These are phyloP conservation scores for Yamadazyma buinensis DNA, from an alignment of 1,139 yeast genomes.

Conservation along the genomic window DNA sequence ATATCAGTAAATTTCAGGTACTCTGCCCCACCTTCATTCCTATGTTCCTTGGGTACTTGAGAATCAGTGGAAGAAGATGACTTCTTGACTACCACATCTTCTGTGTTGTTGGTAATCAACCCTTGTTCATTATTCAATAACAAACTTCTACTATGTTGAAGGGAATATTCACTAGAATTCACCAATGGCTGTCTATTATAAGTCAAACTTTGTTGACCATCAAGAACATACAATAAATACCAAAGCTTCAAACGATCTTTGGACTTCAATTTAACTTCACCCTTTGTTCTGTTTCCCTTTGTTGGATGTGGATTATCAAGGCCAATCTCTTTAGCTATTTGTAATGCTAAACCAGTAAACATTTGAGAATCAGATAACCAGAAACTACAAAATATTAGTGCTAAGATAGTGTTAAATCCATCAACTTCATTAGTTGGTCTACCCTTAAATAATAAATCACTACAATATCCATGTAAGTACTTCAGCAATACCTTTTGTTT, in stretches of 20 bases:
- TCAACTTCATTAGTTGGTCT: slow-evolving; percentile 44
- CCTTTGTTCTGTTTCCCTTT: slow-evolving; percentile 4
- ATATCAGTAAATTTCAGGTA: slow-evolving; percentile 42
- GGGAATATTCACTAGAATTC: slow-evolving; percentile 41
- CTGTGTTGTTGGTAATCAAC: neutral
- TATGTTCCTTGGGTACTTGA: neutral
- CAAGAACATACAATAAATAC: slow-evolving; percentile 65
- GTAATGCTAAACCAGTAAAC: slow-evolving; percentile 66
- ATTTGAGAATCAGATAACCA: slow-evolving; percentile 66
- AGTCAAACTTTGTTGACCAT: slow-evolving; percentile 66
- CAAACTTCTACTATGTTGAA: slow-evolving; percentile 39
- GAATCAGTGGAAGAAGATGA: neutral
- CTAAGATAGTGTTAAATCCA: slow-evolving; percentile 58
- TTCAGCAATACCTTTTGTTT: slow-evolving; percentile 37
- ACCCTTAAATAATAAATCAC: slow-evolving; percentile 41
- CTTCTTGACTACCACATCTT: neutral
- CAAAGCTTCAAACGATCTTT: slow-evolving; percentile 56
- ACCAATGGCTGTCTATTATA: slow-evolving; percentile 57
- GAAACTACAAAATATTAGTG: slow-evolving; percentile 62
- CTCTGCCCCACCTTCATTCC: slow-evolving; percentile 3
- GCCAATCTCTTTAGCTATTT: slow-evolving; percentile 56
- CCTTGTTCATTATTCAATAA: slow-evolving; percentile 10
- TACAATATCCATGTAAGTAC: slow-evolving; percentile 45
- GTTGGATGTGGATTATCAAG: slow-evolving; percentile 32
- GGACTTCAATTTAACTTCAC: slow-evolving; percentile 20